These are phyloP conservation scores for Nigrospora sphaerica DNA, from an alignment of 2,329 filamentous ascomycete genomes.

Conservation along the genomic window DNA sequence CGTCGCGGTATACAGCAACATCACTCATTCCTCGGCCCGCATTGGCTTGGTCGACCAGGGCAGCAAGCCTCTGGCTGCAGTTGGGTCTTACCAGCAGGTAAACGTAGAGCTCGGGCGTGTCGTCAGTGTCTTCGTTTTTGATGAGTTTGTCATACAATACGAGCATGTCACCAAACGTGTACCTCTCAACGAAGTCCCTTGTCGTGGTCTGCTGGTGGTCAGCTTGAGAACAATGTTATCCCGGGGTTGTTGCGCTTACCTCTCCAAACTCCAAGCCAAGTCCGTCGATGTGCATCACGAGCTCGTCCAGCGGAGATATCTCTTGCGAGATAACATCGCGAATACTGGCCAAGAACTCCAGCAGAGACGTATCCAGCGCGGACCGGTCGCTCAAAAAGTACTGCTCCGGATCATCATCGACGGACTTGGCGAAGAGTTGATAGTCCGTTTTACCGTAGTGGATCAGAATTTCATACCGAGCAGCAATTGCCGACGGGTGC, in stretches of 20 bases:
- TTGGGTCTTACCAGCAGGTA: conserved; percentile 23
- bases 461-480: conserved; percentile 19
- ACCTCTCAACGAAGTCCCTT: conserved; percentile 18
- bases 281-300: conserved; percentile 23
- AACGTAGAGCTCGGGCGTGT: conserved; percentile 18
- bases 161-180: conserved; percentile 22
- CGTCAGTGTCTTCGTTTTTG: conserved; percentile 18
- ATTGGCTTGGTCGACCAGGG: conserved; percentile 21
- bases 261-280: conserved; percentile 24
- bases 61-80: conserved; percentile 21
- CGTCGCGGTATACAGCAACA: conserved; percentile 21
- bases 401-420: conserved; percentile 23
- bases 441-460: conserved; percentile 23
- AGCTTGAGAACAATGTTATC: neutral
- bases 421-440: conserved; percentile 21
- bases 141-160: conserved; percentile 21
- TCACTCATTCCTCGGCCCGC: conserved; percentile 22
- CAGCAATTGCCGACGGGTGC: conserved; percentile 11
- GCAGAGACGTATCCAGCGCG: conserved; percentile 15
- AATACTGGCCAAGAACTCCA: conserved; percentile 18
- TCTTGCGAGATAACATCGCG: conserved; percentile 23
- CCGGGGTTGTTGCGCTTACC: conserved; percentile 11
- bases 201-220: conserved; percentile 17
- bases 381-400: conserved; percentile 23
- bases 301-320: conserved; percentile 24